Evolutionary conservation across 1,284 basidiomycete genomes (phyloP).

Genomic region (Ustilago tritici): DNA sequence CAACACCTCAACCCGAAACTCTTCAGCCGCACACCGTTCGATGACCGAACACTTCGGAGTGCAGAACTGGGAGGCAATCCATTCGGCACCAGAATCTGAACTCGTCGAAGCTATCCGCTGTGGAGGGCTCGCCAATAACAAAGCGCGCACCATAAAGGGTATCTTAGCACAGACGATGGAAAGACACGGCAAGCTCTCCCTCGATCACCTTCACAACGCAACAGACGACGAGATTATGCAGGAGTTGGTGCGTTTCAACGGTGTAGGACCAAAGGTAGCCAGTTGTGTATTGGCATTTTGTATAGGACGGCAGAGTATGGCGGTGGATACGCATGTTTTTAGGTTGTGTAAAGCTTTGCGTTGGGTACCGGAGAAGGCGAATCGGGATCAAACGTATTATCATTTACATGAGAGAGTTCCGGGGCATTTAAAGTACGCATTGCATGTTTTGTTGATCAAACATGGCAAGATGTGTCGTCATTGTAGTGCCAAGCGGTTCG

Average conservation of each 20-base stretch:
- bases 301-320: constrained; percentile 79
- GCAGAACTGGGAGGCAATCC: constrained; percentile 77
- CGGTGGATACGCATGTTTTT: constrained; percentile 78
- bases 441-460: constrained; percentile 79
- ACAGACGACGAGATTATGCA: constrained; percentile 78
- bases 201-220: constrained; percentile 71
- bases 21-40: constrained; percentile 75
- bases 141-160: constrained; percentile 75
- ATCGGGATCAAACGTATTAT: constrained; percentile 77
- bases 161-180: constrained; percentile 47
- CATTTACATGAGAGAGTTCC: constrained; percentile 78
- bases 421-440: constrained; percentile 77
- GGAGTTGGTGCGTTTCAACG: constrained; percentile 70
- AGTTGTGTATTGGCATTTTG: constrained; percentile 83
- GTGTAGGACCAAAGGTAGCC: constrained; percentile 83
- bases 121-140: constrained; percentile 81
- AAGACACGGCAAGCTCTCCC: constrained; percentile 57
- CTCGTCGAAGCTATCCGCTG: constrained; percentile 77
- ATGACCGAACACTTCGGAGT: constrained; percentile 76
- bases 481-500: constrained; percentile 67
- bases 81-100: constrained; percentile 72
- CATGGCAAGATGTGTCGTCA: constrained; percentile 72
- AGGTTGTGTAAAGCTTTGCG: constrained; percentile 77
- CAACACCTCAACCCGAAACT: constrained; percentile 78
- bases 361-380: constrained; percentile 78